Conservation (phyloP, 176 grass and related monocot genomes). For the Eleusine coracana region DNA sequence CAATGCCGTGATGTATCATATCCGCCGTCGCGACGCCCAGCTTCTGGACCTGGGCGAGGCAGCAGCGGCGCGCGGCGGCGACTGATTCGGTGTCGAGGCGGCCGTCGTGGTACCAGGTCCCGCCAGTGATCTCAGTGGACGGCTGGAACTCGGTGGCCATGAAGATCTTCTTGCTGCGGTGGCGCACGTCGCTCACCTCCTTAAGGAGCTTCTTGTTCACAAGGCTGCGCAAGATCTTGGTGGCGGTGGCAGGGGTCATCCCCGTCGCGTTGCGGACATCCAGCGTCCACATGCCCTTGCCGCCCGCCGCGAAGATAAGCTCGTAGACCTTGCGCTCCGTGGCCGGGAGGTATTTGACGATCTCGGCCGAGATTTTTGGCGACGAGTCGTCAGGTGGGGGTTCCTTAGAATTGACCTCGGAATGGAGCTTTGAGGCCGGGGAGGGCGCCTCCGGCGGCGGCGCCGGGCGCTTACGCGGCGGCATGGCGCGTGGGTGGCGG, state of each 20-base stretch:
- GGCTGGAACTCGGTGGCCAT: conserved; percentile 67
- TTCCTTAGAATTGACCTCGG: neutral
- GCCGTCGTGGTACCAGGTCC: conserved; percentile 67
- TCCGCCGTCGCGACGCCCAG: conserved; percentile 47
- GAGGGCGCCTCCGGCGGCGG: neutral
- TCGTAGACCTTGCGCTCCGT: conserved; percentile 43
- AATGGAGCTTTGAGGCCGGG: neutral
- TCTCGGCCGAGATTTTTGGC: conserved; percentile 13
- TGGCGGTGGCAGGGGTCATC: conserved; percentile 7
- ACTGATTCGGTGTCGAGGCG: conserved; percentile 56
- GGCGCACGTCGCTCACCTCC: conserved; percentile 53
- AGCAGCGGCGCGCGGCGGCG: conserved; percentile 39
- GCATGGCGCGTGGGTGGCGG: conserved; percentile 41
- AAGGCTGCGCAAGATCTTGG: conserved; percentile 28
- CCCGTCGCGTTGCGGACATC: conserved; percentile 17
- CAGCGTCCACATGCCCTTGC: conserved; percentile 59
- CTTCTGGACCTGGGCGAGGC: conserved; percentile 54
- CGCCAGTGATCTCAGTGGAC: conserved; percentile 57
- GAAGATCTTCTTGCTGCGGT: conserved; percentile 57
- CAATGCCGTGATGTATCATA: conserved; percentile 44
- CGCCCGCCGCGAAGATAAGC: conserved; percentile 40
- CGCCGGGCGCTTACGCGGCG: conserved; percentile 56
- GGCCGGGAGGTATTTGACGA: conserved; percentile 20
- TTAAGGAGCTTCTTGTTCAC: conserved; percentile 40
- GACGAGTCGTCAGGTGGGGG: neutral